Evolutionary conservation across 129 eudicot species (phyloP).

Genomic region (Pulicaria dysenterica): DNA sequence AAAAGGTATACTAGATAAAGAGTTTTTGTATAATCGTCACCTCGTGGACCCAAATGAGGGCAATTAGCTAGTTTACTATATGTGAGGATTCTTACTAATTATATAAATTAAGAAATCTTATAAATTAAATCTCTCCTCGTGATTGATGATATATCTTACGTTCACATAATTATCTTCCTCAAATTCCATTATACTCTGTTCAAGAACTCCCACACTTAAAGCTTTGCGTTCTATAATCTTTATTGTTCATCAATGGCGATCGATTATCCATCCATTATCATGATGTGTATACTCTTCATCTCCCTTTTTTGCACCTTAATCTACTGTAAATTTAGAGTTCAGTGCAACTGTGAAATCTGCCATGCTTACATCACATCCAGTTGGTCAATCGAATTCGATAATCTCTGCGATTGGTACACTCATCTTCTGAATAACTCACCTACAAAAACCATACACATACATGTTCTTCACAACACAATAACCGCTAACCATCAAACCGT

Average conservation of each 20-base stretch:
- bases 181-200: background rate
- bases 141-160: too few relatives aligned
- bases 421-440: slow-evolving; percentile 73
- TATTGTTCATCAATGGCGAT: slow-evolving; percentile 32
- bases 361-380: slow-evolving; percentile 58
- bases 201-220: background rate
- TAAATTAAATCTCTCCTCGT: too few relatives aligned
- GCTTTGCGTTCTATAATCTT: background rate
- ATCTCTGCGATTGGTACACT: slow-evolving; percentile 88
- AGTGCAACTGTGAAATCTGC: slow-evolving; percentile 70
- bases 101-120: too few relatives aligned
- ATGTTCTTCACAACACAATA: slow-evolving; percentile 74
- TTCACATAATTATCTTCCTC: background rate
- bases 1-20: too few relatives aligned
- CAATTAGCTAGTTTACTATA: too few relatives aligned
- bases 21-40: too few relatives aligned
- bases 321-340: slow-evolving; percentile 40
- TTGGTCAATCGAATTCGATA: slow-evolving; percentile 60
- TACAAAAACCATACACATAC: slow-evolving; percentile 68
- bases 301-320: slow-evolving; percentile 22
- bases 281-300: background rate
- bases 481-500: slow-evolving; percentile 71
- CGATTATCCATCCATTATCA: slow-evolving; percentile 16
- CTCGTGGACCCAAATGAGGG: too few relatives aligned
- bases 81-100: too few relatives aligned